Evolutionary conservation across 306 rosid genomes (phyloP).

Genomic region (Acacia confusa): DNA sequence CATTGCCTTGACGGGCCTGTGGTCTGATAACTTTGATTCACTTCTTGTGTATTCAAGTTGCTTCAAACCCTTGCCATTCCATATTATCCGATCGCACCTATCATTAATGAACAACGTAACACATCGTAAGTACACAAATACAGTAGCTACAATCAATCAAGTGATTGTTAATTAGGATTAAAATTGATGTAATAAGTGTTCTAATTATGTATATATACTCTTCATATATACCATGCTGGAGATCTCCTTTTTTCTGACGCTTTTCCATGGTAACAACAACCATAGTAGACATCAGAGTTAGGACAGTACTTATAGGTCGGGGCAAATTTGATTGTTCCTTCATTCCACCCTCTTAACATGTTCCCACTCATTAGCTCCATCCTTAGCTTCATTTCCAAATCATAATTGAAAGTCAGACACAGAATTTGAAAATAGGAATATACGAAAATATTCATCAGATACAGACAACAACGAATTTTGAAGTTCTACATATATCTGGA

Average conservation of each 20-base stretch:
- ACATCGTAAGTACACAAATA: background rate
- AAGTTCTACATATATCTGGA: background rate
- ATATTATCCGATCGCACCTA: slow-evolving; percentile 89
- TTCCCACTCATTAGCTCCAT: slow-evolving; percentile 62
- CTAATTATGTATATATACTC: background rate
- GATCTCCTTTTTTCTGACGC: slow-evolving; percentile 61
- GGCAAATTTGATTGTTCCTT: slow-evolving; percentile 70
- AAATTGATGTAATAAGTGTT: background rate
- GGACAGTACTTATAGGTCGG: slow-evolving; percentile 88
- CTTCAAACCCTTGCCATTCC: slow-evolving; percentile 66
- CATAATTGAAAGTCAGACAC: slow-evolving; percentile 18
- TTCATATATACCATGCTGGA: slow-evolving; percentile 72
- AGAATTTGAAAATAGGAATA: background rate
- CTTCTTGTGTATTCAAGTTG: slow-evolving; percentile 66
- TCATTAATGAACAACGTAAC: background rate
- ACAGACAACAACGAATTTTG: background rate
- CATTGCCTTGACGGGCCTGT: slow-evolving; percentile 78
- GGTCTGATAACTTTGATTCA: slow-evolving; percentile 77
- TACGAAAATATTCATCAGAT: background rate
- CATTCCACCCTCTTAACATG: slow-evolving; percentile 71
- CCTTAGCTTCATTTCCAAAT: slow-evolving; percentile 59
- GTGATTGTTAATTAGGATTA: background rate
- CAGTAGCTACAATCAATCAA: background rate
- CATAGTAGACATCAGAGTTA: slow-evolving; percentile 74
- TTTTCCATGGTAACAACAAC: slow-evolving; percentile 43